Evolutionary conservation across 2,329 filamentous ascomycete genomes (phyloP).

Genomic region (Ascomycota sp.): DNA sequence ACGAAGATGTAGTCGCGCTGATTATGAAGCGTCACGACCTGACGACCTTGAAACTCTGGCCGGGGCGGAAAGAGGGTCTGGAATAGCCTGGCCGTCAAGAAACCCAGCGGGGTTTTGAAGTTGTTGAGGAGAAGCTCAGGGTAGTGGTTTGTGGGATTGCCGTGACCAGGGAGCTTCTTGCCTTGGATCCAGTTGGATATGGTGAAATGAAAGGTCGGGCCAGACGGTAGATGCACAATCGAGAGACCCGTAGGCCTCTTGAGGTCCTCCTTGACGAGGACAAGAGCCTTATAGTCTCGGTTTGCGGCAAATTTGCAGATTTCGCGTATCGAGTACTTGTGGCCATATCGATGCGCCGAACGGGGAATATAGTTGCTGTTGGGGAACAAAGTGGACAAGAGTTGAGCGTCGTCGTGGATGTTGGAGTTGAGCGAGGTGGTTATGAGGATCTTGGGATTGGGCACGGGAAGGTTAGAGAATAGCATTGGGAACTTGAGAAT

Average conservation of each 20-base stretch:
- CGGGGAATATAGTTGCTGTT: conserved; percentile 75
- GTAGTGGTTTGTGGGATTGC: conserved; percentile 70
- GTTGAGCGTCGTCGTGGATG: conserved; percentile 62
- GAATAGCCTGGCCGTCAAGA: conserved; percentile 74
- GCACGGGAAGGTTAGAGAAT: conserved; percentile 37
- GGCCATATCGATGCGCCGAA: conserved; percentile 59
- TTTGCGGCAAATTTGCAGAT: conserved; percentile 73
- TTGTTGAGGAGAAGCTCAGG: conserved; percentile 85
- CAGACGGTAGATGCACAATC: conserved; percentile 62
- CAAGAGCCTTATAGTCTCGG: conserved; percentile 61
- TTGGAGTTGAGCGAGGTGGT: conserved; percentile 82
- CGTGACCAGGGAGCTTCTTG: conserved; percentile 74
- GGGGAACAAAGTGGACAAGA: conserved; percentile 67
- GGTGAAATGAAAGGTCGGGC: conserved; percentile 83
- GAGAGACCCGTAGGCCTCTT: conserved; percentile 71
- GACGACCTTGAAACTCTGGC: conserved; percentile 68
- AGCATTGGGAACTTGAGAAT: conserved; percentile 41
- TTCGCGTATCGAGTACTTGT: conserved; percentile 85
- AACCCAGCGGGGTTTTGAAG: conserved; percentile 80
- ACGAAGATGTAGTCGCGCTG: conserved; percentile 95
- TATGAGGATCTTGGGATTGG: conserved; percentile 66
- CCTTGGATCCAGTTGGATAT: conserved; percentile 83
- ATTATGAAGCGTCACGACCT: conserved; percentile 85
- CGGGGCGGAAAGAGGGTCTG: conserved; percentile 38
- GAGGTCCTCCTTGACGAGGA: conserved; percentile 74